Base-by-base conservation (phyloP, 2,329 filamentous ascomycete species). In the Botrytis aclada region DNA sequence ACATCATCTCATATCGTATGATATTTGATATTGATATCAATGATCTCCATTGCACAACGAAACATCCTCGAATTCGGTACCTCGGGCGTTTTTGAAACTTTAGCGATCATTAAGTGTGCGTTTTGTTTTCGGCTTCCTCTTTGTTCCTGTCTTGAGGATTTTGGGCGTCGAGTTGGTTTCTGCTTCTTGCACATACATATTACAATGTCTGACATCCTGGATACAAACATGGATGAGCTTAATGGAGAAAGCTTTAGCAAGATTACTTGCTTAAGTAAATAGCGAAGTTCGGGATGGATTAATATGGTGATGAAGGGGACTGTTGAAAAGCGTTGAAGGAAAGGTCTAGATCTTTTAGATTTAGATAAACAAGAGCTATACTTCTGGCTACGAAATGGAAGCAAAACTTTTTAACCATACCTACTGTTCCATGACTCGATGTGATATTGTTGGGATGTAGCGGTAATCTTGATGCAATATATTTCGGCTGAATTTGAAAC, bases 11-110 rank as follows among this genome's bases (percentile, higher is more conserved):
- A 16, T 54, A 54, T 16, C 47, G 47, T 45, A 29, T 54, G 45
- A 61, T 61, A 16, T n/a, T 29, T 41, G 60, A 41, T 41, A 41
- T 60, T 37, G 32, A 14, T 22, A 71, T 51, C 43, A 65, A 64
- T 69, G 62, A 63, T 62, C 66, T 45, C 63, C 37, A 71, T 75
- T 76, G 65, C 56, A 74, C 76, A 66, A 71, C 64, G 71, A 77
- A 18, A 71, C 67, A 56, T 45, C 73, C 51, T 41, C 64, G 14
- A 43, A 29, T 73, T 29, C 67, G 71, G 74, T 71, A 74, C 73
- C 76, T 74, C 25, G 7, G 75, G 71, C n/a, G 75, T 45, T 74
- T 71, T 75, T 75, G 67, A 47, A 58, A 67, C 41, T 54, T 72
- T 72, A 72, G 70, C 70, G 70, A 65, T 67, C 70, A 72, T 67